Conservation (phyloP, 1,139 yeast species). For the Geotrichum aggregatum region DNA sequence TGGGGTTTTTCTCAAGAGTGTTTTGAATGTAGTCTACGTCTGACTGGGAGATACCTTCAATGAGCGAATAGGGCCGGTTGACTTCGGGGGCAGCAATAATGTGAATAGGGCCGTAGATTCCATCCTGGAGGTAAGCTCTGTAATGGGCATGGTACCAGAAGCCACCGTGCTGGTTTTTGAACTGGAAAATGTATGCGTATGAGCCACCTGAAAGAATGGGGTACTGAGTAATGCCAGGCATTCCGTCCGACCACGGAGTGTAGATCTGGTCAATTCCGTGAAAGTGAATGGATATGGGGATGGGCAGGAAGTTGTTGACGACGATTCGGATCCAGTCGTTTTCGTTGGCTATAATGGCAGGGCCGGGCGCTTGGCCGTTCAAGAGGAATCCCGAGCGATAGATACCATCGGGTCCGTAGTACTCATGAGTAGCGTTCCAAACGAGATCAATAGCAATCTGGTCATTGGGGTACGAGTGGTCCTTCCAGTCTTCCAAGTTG, state of each 20-base stretch:
- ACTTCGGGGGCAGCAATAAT: slow-evolving; percentile 11
- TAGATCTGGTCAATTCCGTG: slow-evolving; percentile 41
- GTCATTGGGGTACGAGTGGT: slow-evolving; percentile 6
- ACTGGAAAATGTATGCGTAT: slow-evolving; percentile 35
- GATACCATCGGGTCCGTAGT: slow-evolving; percentile 30
- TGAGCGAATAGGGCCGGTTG: slow-evolving; percentile 16
- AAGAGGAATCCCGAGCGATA: slow-evolving; percentile 31
- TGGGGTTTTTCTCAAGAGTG: slow-evolving; percentile 34
- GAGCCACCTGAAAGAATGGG: slow-evolving; percentile 38
- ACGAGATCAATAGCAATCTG: slow-evolving; percentile 8
- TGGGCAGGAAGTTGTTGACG: slow-evolving; percentile 35
- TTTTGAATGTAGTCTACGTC: slow-evolving; percentile 26
- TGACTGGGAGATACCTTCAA: slow-evolving; percentile 36
- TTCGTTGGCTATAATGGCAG: slow-evolving; percentile 37
- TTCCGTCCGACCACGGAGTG: slow-evolving; percentile 43
- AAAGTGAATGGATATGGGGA: slow-evolving; percentile 32
- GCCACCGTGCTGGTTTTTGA: slow-evolving; percentile 38
- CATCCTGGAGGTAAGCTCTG: slow-evolving; percentile 41
- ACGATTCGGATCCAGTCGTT: slow-evolving; percentile 39
- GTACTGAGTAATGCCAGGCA: slow-evolving; percentile 39
- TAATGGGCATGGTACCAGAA: slow-evolving; percentile 44
- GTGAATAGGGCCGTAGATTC: slow-evolving; percentile 34
- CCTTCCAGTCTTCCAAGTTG: slow-evolving; percentile 11
- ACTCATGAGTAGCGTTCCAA: slow-evolving; percentile 24
- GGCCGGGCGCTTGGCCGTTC: slow-evolving; percentile 42